Evolutionary conservation across 129 eudicot species (phyloP).

Genomic region (Ambrosia trifida): DNA sequence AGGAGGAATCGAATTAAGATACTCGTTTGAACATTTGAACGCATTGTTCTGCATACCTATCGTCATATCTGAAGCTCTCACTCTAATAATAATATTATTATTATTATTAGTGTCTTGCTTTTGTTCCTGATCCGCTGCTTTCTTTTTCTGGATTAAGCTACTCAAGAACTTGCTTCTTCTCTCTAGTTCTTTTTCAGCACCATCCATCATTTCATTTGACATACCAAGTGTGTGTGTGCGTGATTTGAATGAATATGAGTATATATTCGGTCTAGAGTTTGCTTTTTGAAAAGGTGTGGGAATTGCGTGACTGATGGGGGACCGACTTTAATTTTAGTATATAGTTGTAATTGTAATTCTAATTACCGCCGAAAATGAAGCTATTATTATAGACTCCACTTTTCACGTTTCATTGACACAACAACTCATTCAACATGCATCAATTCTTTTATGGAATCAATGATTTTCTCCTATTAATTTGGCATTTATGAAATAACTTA

Average conservation of each 20-base stretch:
- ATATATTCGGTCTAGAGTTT: not conserved
- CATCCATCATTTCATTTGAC: slow-evolving; percentile 21
- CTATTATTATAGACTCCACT: not conserved
- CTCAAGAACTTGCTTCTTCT: slow-evolving; percentile 83
- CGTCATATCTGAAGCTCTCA: slow-evolving; percentile 83
- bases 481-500: not conserved
- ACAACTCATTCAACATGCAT: not conserved
- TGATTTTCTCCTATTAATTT: not conserved
- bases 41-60: slow-evolving; percentile 65
- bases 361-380: slow-evolving; percentile 21
- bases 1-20: slow-evolving; percentile 45
- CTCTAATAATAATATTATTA: slow-evolving; percentile 36
- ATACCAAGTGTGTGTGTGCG: not conserved
- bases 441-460: not conserved
- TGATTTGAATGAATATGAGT: not conserved
- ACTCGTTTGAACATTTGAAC: slow-evolving; percentile 47
- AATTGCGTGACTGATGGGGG: slow-evolving; percentile 39
- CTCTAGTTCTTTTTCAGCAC: slow-evolving; percentile 76
- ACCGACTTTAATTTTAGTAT: slow-evolving; percentile 5
- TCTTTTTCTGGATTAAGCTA: slow-evolving; percentile 61
- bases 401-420: slow-evolving; percentile 5
- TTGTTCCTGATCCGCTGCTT: slow-evolving; percentile 40
- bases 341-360: not conserved
- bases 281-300: slow-evolving; percentile 35
- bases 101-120: not conserved